Evolutionary conservation across 1,139 yeast species (phyloP), one percentile per base, ranked within the genome.

Genomic region (Scheffersomyces lignicola): DNA sequence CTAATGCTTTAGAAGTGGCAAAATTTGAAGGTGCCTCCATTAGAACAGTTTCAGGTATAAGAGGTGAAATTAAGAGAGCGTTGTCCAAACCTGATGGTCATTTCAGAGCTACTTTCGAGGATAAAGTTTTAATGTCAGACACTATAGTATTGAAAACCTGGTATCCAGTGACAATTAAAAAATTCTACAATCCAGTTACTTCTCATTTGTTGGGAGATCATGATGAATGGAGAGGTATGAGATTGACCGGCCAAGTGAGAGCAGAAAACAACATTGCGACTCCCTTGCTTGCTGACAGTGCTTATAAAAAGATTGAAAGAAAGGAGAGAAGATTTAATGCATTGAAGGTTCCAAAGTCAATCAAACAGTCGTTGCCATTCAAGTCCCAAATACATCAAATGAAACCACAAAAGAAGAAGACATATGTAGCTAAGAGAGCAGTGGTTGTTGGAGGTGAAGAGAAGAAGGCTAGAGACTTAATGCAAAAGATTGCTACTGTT

Each of bases 41-140:
- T 53, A 83, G 90, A 60, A 92, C 98, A 0, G 98, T 94, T 5
- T 87, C 96, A 3, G 98, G 99, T 38, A 88, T 94, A 41, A 72
- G 98, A 51, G 99, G 99, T 58, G 98, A 94, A 60, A 90, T 94
- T 49, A 94, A 94, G 58, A 76, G 97, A 47, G 98, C 97, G 0
- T 69, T 94, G 43, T 78, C 96, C 6, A 85, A 85, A 48, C 97
- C 97, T 0, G 97, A 90, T 41, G 99, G 99, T n/a, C 83, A 86
- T 58, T 94, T 77, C 69, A 78, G 99, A 58, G 98, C 98, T n/a
- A 83, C 97, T 1, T 94, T 94, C 61, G 99, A 94, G 61, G 99
- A 94, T 58, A 92, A 90, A 64, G 78, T 92, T 25, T 73, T 90
- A 42, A 76, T 92, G 83, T 77, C 95, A 43, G 98, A 92, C 60